These are phyloP conservation scores for Naganishia vaughanmartiniae DNA, from an alignment of 768 basidiomycete species.

Conservation along the genomic window DNA sequence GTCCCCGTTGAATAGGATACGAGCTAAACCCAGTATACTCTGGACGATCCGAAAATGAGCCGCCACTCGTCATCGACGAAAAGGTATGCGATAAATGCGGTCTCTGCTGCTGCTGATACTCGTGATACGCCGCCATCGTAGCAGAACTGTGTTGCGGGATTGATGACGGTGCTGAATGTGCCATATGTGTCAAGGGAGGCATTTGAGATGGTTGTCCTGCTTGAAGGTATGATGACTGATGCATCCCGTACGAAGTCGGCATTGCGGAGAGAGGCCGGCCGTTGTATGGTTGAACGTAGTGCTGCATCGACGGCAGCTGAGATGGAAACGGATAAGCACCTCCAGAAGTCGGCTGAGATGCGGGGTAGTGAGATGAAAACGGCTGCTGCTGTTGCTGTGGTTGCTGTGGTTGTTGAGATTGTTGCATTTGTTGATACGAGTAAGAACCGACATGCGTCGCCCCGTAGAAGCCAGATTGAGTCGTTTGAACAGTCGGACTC, in stretches of 20 bases:
- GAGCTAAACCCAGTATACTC: slow-evolving; percentile 18
- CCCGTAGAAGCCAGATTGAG: background rate
- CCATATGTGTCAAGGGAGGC: slow-evolving; percentile 15
- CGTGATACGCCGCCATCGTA: background rate
- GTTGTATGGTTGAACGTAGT: background rate
- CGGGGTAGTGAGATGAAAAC: background rate
- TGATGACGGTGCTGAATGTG: slow-evolving; percentile 10
- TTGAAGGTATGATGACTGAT: background rate
- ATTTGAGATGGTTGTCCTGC: slow-evolving; percentile 4
- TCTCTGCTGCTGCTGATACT: slow-evolving; percentile 17
- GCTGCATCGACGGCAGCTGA: background rate
- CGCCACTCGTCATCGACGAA: background rate
- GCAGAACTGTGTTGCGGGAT: slow-evolving; percentile 15
- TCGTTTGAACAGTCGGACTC: background rate
- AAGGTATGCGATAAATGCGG: slow-evolving; percentile 10
- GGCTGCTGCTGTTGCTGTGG: background rate
- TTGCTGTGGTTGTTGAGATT: background rate
- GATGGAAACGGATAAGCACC: background rate
- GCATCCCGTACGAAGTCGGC: background rate
- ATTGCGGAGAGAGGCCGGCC: background rate
- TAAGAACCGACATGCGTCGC: background rate
- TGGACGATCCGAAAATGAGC: background rate
- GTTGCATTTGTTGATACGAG: background rate
- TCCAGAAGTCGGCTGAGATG: background rate
- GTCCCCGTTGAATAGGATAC: slow-evolving; percentile 16